phyloP scores from a whole-genome alignment of 176 grass and related monocot genomes.

The sorghum (Sorghum bicolor) region DNA sequence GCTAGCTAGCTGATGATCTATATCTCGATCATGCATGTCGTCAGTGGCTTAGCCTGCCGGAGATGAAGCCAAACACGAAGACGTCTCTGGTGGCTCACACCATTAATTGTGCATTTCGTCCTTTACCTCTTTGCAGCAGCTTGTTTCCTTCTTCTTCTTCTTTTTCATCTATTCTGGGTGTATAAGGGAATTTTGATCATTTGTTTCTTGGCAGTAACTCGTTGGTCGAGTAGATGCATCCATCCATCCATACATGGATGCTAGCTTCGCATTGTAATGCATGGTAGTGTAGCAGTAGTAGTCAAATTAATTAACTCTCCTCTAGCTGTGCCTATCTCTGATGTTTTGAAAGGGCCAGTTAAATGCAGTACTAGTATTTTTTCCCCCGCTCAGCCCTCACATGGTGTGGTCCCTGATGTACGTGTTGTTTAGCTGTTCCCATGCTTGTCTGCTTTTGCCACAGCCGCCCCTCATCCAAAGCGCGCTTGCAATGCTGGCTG shows the following conservation, averaged over 20 bases:
- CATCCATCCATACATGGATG: not conserved
- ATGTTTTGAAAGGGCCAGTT: slow-evolving; percentile 48
- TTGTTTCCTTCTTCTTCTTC: not conserved
- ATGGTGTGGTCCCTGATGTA: slow-evolving; percentile 45
- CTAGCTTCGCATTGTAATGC: not conserved
- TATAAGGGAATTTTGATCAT: slow-evolving; percentile 42
- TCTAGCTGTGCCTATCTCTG: slow-evolving; percentile 19
- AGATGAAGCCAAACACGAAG: not conserved
- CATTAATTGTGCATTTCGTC: slow-evolving; percentile 24
- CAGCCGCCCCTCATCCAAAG: not conserved
- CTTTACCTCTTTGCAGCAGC: not conserved
- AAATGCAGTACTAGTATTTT: slow-evolving; percentile 37
- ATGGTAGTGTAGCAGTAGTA: not conserved
- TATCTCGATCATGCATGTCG: not conserved
- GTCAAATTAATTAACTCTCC: slow-evolving; percentile 31
- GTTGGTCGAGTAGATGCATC: not conserved
- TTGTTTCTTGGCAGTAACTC: not conserved
- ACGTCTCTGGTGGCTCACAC: not conserved
- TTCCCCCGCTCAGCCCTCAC: not conserved
- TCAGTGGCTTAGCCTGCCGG: not conserved
- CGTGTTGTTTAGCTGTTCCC: slow-evolving; percentile 53
- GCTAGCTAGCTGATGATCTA: not conserved
- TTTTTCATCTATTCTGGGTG: not conserved
- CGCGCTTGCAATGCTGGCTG: not conserved
- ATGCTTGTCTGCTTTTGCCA: slow-evolving; percentile 44